phyloP scores from a whole-genome alignment of 345 rosid species.

The Eucalyptus marginata region DNA sequence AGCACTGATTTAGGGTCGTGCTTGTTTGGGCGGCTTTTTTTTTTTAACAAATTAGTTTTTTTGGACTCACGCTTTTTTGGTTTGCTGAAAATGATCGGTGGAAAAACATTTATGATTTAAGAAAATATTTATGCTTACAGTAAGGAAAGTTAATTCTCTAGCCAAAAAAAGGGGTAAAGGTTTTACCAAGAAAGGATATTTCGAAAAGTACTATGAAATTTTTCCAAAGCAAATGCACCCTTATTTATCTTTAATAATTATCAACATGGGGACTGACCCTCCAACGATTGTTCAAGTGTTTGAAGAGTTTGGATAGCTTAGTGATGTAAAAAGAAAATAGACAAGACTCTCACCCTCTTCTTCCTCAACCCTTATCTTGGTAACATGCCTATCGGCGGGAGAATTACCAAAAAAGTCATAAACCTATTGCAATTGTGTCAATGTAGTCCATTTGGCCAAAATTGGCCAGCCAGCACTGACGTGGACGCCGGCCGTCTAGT shows the following conservation, averaged over 20 bases:
- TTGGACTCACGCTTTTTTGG: background rate
- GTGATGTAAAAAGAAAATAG: too few relatives aligned
- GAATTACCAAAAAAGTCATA: too few relatives aligned
- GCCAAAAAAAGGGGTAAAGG: rapidly evolving
- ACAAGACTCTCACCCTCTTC: background rate
- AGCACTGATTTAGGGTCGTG: too few relatives aligned
- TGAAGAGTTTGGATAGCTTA: background rate
- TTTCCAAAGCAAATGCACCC: background rate
- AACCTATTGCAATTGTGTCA: too few relatives aligned
- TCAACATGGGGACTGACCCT: background rate
- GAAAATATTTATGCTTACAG: background rate
- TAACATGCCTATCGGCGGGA: background rate
- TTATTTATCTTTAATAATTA: background rate
- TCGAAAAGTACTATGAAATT: background rate
- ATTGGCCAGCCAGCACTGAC: too few relatives aligned
- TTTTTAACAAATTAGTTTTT: background rate
- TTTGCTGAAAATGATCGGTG: background rate
- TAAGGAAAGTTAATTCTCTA: background rate
- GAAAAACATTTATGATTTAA: rapidly evolving
- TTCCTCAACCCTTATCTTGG: background rate
- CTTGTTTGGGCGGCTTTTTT: too few relatives aligned
- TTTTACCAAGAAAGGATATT: background rate
- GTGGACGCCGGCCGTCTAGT: too few relatives aligned
- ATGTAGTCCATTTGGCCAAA: too few relatives aligned
- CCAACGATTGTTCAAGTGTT: background rate